phyloP scores from a whole-genome alignment of 1,139 yeast species.

The Debaryomyces fabryi region DNA sequence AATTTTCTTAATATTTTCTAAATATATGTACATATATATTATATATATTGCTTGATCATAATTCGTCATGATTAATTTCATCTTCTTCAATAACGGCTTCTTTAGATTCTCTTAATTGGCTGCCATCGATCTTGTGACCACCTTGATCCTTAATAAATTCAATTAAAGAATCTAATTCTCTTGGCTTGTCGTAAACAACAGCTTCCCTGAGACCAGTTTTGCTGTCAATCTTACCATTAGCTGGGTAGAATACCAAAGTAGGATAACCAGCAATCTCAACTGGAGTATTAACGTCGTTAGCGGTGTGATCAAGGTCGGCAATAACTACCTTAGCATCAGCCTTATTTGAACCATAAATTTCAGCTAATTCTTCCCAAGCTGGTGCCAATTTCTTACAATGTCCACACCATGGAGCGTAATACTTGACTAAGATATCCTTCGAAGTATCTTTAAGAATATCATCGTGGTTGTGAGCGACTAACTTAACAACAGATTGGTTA shows the following conservation, averaged over 20 bases:
- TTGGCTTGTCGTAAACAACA: slow-evolving; percentile 64
- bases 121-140: slow-evolving; percentile 58
- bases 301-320: slow-evolving; percentile 89
- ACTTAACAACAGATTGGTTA: slow-evolving; percentile 69
- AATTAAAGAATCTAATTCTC: slow-evolving; percentile 75
- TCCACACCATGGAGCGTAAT: slow-evolving; percentile 99
- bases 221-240: slow-evolving; percentile 71
- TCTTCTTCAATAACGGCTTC: slow-evolving; percentile 37
- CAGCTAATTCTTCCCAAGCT: slow-evolving; percentile 84
- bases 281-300: slow-evolving; percentile 79
- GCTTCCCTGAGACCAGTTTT: slow-evolving; percentile 61
- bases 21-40: slow-evolving; percentile 4
- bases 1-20: background rate
- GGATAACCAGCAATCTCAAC: slow-evolving; percentile 85
- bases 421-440: slow-evolving; percentile 90
- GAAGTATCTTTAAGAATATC: slow-evolving; percentile 64
- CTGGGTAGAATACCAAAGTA: slow-evolving; percentile 89
- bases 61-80: slow-evolving; percentile 46
- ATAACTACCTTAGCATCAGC: slow-evolving; percentile 59
- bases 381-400: slow-evolving; percentile 98
- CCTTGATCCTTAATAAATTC: slow-evolving; percentile 71
- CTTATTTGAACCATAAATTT: slow-evolving; percentile 54
- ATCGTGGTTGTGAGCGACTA: slow-evolving; percentile 86
- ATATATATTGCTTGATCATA: slow-evolving; percentile 23
- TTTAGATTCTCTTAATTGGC: slow-evolving; percentile 27